A percentile compares a stretch with the other conserved stretches of the same genome.
Conservation (phyloP, 495 filamentous ascomycete genomes). For the Penicillium bialowiezense region DNA sequence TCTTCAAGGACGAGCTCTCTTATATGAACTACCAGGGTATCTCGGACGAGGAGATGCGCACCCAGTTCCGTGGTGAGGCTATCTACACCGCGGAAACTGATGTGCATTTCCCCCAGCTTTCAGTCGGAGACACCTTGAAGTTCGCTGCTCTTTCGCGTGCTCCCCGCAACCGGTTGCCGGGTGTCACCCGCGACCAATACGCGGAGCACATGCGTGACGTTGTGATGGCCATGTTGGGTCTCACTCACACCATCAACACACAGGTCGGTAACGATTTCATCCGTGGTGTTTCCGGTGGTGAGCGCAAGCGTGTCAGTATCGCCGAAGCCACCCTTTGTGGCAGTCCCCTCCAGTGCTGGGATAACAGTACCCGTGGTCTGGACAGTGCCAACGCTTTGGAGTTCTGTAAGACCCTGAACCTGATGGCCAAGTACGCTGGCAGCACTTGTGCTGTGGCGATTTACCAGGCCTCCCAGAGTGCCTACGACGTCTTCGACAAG, state of each 20-base stretch:
- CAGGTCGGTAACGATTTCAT: slow-evolving; percentile 74
- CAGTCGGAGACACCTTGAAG: slow-evolving; percentile 62
- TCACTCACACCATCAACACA: slow-evolving; percentile 55
- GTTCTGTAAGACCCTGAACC: slow-evolving; percentile 65
- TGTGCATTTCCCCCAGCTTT: slow-evolving; percentile 64
- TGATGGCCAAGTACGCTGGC: slow-evolving; percentile 74
- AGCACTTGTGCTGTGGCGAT: slow-evolving; percentile 77
- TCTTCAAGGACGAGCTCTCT: slow-evolving; percentile 56
- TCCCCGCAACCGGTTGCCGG: slow-evolving; percentile 46
- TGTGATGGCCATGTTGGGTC: slow-evolving; percentile 63
- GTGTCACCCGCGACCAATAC: slow-evolving; percentile 46
- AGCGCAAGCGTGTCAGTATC: slow-evolving; percentile 67
- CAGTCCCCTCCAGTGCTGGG: slow-evolving; percentile 75
- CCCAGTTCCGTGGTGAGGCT: slow-evolving; percentile 65
- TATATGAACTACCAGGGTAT: slow-evolving; percentile 75
- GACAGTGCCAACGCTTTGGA: slow-evolving; percentile 84
- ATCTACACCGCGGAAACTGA: slow-evolving; percentile 67
- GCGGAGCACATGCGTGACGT: slow-evolving; percentile 54
- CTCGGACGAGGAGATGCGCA: slow-evolving; percentile 65
- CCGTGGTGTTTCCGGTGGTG: slow-evolving; percentile 82
- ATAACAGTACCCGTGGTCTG: slow-evolving; percentile 83
- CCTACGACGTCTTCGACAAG: slow-evolving; percentile 69
- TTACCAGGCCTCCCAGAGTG: slow-evolving; percentile 83
- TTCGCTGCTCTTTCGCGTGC: slow-evolving; percentile 58
- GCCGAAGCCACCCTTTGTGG: slow-evolving; percentile 66